Evolutionary conservation across 2,329 filamentous ascomycete genomes (phyloP), one percentile per base, ranked within the genome.

Genomic region (Septoria linicola): DNA sequence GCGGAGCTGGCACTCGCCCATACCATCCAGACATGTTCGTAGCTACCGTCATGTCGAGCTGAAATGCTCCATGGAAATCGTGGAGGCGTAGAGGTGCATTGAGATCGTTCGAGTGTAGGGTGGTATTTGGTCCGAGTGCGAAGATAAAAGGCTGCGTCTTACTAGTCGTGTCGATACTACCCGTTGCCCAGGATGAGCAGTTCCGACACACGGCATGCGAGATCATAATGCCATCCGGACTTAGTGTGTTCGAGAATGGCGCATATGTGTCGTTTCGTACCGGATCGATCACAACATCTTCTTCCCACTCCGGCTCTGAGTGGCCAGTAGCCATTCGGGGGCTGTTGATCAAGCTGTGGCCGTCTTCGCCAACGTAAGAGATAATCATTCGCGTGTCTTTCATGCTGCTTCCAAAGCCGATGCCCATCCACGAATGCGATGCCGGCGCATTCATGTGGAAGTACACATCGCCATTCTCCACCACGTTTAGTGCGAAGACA

Each of bases 361-460:
- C 61, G 49, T 62, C 48, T 3, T 60, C 59, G 31, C 66, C 64
- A 2, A 70, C 66, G 59, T 76, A 76, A 52, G 74, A 66, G 36
- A 76, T 62, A 32, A 76, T 65, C 67, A 76, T 76, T 49, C 75
- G 59, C 13, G 69, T 67, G 27, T 71, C 65, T 49, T 63, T 64
- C 74, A 76, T 76, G 44, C 63, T 59, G 27, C 58, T 59, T 3
- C 74, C 74, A 52, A 75, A 71, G 2, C 74, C 74, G 11, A 75
- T 66, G 3, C 59, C 72, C 8, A 73, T 68, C 74, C 74, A 76
- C 3, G 71, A 72, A 45, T 71, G 69, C 11, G 65, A 65, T 6
- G 70, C 49, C 2, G 59, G 61, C 34, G 61, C 62, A 31, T 60
- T 61, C 64, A 66, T 66, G 46, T 66, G 63, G 35, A 62, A 63